Base-by-base conservation (phyloP, 345 rosid species). In the Bruguiera sexangula region DNA sequence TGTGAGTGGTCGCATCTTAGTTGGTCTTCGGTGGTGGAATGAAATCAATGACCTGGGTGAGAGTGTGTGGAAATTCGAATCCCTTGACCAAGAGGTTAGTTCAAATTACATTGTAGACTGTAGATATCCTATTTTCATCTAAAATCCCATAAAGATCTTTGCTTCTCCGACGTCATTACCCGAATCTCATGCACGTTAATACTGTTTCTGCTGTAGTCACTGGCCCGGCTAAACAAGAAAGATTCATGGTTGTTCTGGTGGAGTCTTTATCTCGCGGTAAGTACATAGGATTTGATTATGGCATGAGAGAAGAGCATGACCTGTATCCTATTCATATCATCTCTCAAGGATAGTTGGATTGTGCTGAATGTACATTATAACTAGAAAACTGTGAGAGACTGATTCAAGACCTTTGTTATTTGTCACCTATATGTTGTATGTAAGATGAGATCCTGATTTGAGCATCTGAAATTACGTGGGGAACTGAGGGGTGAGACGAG, bases 11-110 rank as follows among this genome's bases (percentile, higher is more conserved):
- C 96, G 99, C 55, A 96, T 96, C 56, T 84, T 96, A 63, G 99
- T 96, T 70, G 99, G 99, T 74, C 81, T 96, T 78, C 87, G 99
- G 84, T 96, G 99, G 99, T 96, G 99, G 99, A 96, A 96, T 62
- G 99, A 96, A 85, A 92, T 92, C 68, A 79, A 96, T 82, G 98
- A 96, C 77, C 82, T 89, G 65, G 99, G 95, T 63, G 99, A 96
- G 85, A 96, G 99, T 65, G 97, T 96, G 5, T 96, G 99, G 99
- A 89, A 76, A 75, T 96, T 92, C 62, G 98, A 96, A 81, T 90
- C 91, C 75, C 99, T 96, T 76, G 99, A 92, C 73, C 98, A 92
- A 75, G 99, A 96, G 90, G 99, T 96, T 80, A 66, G 89, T 27
- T 22, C 37, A 27, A 67, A 46, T 34, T 22, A 39, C 62, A 55